These are phyloP conservation scores for Lentinula guzmanii DNA, from an alignment of 768 basidiomycete species.

Conservation along the genomic window DNA sequence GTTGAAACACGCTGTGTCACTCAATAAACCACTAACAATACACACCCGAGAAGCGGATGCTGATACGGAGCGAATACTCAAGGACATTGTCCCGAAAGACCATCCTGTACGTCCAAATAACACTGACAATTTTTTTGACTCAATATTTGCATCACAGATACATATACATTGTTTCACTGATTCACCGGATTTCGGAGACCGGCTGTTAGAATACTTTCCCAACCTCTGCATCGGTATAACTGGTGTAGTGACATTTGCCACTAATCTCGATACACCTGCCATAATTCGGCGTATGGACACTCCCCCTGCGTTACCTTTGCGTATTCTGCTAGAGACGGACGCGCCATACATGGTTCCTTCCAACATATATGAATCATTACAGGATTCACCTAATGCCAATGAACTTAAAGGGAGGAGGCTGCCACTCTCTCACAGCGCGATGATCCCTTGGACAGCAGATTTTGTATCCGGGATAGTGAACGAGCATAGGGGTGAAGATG, in stretches of 20 bases:
- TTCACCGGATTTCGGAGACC: conserved; percentile 63
- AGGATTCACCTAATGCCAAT: conserved; percentile 16
- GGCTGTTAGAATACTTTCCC: conserved; percentile 70
- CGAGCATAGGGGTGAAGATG: conserved; percentile 6
- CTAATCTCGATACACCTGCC: conserved; percentile 64
- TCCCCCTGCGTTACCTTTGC: conserved; percentile 19
- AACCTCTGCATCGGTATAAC: conserved; percentile 84
- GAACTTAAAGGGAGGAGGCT: conserved; percentile 45
- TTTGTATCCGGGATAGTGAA: conserved; percentile 50
- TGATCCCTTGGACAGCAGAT: conserved; percentile 83
- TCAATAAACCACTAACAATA: conserved; percentile 77
- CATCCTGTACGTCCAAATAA: conserved; percentile 42
- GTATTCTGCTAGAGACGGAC: conserved; percentile 76
- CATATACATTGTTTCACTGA: conserved; percentile 91
- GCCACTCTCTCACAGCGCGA: conserved; percentile 69
- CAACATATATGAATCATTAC: conserved; percentile 58
- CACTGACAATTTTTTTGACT: neutral
- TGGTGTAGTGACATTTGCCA: conserved; percentile 76
- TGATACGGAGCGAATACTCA: conserved; percentile 75
- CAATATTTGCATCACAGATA: conserved; percentile 38
- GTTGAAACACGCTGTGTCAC: conserved; percentile 56
- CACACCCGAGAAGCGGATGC: conserved; percentile 85
- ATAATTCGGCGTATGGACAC: conserved; percentile 53
- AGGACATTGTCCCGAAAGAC: conserved; percentile 65
- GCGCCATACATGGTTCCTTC: conserved; percentile 84